Evolutionary conservation across 495 filamentous ascomycete genomes (phyloP).

Genomic region (Pyrenula aspistea): DNA sequence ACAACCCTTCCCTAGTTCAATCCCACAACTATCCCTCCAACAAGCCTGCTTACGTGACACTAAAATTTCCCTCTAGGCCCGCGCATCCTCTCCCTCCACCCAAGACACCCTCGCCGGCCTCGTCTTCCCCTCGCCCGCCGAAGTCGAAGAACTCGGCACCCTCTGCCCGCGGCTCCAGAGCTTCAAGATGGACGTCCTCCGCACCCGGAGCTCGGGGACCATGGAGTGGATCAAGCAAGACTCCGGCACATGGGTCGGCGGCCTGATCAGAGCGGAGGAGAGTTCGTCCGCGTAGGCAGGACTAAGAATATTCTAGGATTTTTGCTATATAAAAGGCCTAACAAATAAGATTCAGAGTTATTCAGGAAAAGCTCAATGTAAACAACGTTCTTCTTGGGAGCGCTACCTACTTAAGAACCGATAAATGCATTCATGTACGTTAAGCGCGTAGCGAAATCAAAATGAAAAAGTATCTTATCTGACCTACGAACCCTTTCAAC

Average conservation of each 20-base stretch:
- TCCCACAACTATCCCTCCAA: not conserved
- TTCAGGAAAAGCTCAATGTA: too few relatives aligned
- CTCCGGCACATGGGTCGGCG: constrained; percentile 1
- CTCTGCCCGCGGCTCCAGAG: constrained; percentile 1
- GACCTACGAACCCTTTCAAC: too few relatives aligned
- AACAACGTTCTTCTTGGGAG: too few relatives aligned
- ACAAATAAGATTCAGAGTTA: too few relatives aligned
- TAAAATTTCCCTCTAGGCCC: not conserved
- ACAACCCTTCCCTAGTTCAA: not conserved
- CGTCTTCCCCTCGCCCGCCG: not conserved
- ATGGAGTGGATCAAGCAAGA: not conserved
- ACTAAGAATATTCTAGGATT: too few relatives aligned
- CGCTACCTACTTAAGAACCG: too few relatives aligned
- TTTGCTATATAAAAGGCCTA: too few relatives aligned
- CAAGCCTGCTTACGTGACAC: not conserved
- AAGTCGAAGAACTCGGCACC: not conserved
- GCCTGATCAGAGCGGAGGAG: not conserved
- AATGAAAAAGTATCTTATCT: too few relatives aligned
- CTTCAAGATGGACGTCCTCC: constrained; percentile 3
- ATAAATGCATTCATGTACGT: too few relatives aligned
- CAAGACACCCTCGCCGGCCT: not conserved
- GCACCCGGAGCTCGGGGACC: not conserved
- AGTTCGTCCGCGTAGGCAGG: too few relatives aligned
- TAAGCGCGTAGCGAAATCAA: too few relatives aligned
- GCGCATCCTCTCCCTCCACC: too few relatives aligned